Percentiles rank a stretch among this genome's conserved stretches.
Conservation (phyloP, 768 basidiomycete genomes). For the Agrocybe praecox region DNA sequence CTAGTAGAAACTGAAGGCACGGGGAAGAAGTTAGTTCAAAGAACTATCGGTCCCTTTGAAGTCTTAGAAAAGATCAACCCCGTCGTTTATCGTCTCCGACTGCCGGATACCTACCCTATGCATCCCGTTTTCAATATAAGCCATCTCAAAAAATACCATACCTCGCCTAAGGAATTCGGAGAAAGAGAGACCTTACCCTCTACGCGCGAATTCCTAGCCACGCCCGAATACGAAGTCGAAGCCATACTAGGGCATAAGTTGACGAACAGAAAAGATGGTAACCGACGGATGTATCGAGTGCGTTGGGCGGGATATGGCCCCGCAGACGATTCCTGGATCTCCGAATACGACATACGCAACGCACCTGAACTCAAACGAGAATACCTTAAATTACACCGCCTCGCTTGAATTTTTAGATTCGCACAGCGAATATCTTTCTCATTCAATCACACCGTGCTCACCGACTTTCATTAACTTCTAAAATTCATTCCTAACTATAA, state of each 20-base stretch:
- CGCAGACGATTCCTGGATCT: slow-evolving; percentile 22
- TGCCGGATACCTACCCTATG: no score
- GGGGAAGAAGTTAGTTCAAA: no score
- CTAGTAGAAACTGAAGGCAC: slow-evolving; percentile 20
- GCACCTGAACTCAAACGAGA: slow-evolving; percentile 14
- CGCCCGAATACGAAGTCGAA: slow-evolving; percentile 20
- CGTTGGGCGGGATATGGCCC: slow-evolving; percentile 24
- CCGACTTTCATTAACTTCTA: not conserved
- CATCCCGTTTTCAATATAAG: no score
- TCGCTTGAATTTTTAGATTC: not conserved
- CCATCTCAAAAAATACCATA: no score
- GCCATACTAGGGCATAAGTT: no score
- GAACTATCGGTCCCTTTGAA: no score
- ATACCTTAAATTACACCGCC: not conserved
- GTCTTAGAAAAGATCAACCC: no score
- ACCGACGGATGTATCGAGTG: no score
- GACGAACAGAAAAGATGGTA: no score
- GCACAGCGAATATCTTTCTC: not conserved
- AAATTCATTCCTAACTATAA: no score
- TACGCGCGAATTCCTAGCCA: slow-evolving; percentile 13
- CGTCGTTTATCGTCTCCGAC: no score
- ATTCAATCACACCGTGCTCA: not conserved
- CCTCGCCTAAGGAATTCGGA: no score
- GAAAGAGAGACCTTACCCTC: not conserved
- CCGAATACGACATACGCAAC: slow-evolving; percentile 21